These are phyloP conservation scores for Paramecium pentaurelia DNA, from an alignment of 73 alveolate species.

Conservation along the genomic window DNA sequence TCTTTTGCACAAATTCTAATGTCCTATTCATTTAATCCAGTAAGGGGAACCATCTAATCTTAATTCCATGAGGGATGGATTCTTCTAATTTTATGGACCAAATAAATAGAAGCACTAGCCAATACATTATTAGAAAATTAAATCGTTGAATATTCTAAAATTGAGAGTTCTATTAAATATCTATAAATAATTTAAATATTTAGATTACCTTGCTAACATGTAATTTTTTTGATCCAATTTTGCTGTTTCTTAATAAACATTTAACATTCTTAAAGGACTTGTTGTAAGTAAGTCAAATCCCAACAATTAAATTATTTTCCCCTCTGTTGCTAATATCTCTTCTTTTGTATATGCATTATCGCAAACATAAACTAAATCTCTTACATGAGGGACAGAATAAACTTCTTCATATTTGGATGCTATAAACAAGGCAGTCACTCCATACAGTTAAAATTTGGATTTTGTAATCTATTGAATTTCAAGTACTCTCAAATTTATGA, in stretches of 20 bases:
- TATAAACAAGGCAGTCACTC: constrained; percentile 79
- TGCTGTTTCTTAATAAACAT: constrained; percentile 22
- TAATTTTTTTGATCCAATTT: constrained; percentile 37
- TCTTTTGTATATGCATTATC: constrained; percentile 87
- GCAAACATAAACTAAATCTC: constrained; percentile 63
- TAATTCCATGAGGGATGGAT: constrained; percentile 49
- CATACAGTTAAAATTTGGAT: constrained; percentile 74
- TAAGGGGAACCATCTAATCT: constrained; percentile 34
- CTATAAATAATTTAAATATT: background rate
- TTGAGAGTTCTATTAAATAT: constrained; percentile 50
- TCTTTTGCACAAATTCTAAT: constrained; percentile 53
- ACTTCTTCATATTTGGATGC: constrained; percentile 90
- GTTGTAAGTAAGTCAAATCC: constrained; percentile 73
- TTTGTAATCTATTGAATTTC: constrained; percentile 26
- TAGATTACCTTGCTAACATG: constrained; percentile 36
- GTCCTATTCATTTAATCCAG: constrained; percentile 57
- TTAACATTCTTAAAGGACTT: constrained; percentile 65
- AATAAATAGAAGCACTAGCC: constrained; percentile 59
- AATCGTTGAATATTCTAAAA: constrained; percentile 14
- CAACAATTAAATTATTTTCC: constrained; percentile 67
- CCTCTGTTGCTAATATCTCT: constrained; percentile 83
- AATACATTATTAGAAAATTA: constrained; percentile 16
- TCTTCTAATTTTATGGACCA: constrained; percentile 57
- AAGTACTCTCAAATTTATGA: constrained; percentile 7
- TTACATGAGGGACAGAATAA: constrained; percentile 64